Percentiles rank a stretch among this genome's conserved stretches.
phyloP scores from a whole-genome alignment of 1,284 basidiomycete species.

The Cryptococcus sp. region DNA sequence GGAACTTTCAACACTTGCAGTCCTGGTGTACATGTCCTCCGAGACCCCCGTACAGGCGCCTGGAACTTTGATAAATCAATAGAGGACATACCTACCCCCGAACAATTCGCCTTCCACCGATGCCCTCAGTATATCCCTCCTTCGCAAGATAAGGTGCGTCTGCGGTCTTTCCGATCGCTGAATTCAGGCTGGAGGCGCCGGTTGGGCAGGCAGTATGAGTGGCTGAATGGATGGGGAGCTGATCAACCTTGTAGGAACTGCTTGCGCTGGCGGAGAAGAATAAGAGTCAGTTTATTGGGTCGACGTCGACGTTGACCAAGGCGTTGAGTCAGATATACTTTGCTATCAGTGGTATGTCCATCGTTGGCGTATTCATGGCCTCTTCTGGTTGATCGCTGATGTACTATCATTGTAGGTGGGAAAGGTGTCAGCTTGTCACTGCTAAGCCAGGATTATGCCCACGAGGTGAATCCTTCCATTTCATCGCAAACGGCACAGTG shows the following conservation, averaged over 20 bases:
- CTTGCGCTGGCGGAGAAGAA: slow-evolving; percentile 57
- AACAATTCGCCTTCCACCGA: slow-evolving; percentile 87
- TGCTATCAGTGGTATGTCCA: slow-evolving; percentile 54
- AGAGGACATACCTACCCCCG: slow-evolving; percentile 69
- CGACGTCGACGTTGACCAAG: slow-evolving; percentile 85
- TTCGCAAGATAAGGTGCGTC: slow-evolving; percentile 67
- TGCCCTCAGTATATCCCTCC: slow-evolving; percentile 74
- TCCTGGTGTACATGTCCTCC: slow-evolving; percentile 87
- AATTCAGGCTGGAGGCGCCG: not conserved
- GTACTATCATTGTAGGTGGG: slow-evolving; percentile 54
- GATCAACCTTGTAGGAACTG: slow-evolving; percentile 57
- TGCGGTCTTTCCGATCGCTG: not conserved
- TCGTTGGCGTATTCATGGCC: too few species aligned
- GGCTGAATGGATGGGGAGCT: too few species aligned
- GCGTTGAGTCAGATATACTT: slow-evolving; percentile 87
- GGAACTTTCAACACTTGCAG: slow-evolving; percentile 49
- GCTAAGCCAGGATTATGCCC: slow-evolving; percentile 60
- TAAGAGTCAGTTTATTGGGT: slow-evolving; percentile 69
- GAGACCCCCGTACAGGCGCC: slow-evolving; percentile 77
- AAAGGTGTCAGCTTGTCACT: slow-evolving; percentile 60
- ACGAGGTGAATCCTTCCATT: slow-evolving; percentile 57
- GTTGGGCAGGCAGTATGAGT: too few species aligned
- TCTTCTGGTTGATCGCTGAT: slow-evolving; percentile 2
- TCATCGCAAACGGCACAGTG: not conserved
- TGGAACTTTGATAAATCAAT: slow-evolving; percentile 75